Percentiles rank a stretch among this genome's conserved stretches.
Conservation (phyloP, 1,284 basidiomycete genomes). For the Mixia osmundae region DNA sequence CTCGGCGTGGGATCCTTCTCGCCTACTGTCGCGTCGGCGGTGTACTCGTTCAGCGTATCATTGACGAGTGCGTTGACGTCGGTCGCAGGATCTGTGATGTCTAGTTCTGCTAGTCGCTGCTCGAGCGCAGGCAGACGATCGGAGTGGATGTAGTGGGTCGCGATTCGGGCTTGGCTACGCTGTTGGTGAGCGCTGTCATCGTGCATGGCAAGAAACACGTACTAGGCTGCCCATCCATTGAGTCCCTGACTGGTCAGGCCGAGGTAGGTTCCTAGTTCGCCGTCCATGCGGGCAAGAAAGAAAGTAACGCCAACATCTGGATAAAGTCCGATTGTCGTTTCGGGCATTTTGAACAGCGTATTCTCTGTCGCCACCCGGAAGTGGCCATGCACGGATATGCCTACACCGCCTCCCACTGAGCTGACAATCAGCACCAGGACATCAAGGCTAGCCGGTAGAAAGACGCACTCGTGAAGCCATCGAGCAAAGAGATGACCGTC, state of each 20-base stretch:
- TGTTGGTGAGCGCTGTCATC: conserved; percentile 1
- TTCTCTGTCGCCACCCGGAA: conserved; percentile 88
- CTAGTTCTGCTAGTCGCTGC: conserved; percentile 22
- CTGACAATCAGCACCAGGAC: neutral
- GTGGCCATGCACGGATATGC: conserved; percentile 62
- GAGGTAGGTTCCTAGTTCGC: conserved; percentile 75
- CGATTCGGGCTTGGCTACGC: conserved; percentile 26
- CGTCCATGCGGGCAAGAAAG: conserved; percentile 74
- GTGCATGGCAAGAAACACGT: conserved; percentile 53
- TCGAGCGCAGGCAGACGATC: conserved; percentile 41
- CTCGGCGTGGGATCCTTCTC: conserved; percentile 22
- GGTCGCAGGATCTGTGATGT: conserved; percentile 21
- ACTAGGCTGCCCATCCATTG: conserved; percentile 60
- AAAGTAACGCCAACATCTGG: conserved; percentile 83
- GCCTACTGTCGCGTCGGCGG: no score
- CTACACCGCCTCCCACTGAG: conserved; percentile 86
- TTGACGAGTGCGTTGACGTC: conserved; percentile 26
- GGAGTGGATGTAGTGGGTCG: conserved; percentile 55
- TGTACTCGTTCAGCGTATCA: conserved; percentile 33
- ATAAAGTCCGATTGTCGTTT: conserved; percentile 30
- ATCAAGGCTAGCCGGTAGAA: no score
- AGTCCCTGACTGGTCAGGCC: conserved; percentile 60
- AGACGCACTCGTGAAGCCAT: conserved; percentile 69
- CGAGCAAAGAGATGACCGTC: conserved; percentile 71
- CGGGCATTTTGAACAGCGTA: conserved; percentile 88